phyloP scores from a whole-genome alignment of 352 stramenopile species.

The Pythium diclinum region DNA sequence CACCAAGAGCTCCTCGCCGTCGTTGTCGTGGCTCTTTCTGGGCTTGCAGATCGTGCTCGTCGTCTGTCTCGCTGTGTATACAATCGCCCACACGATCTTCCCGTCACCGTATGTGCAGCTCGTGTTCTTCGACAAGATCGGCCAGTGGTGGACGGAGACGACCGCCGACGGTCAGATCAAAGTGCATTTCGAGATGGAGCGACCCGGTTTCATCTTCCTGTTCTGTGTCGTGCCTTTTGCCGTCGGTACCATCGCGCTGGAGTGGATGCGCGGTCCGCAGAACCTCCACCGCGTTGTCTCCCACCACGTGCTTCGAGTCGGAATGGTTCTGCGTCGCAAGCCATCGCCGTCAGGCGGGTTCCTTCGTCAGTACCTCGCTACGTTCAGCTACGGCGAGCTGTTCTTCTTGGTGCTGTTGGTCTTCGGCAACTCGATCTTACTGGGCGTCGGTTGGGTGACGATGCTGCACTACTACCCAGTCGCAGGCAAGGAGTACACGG shows the following conservation, averaged over 20 bases:
- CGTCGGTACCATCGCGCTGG: slow-evolving; percentile 23
- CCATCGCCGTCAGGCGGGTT: slow-evolving; percentile 20
- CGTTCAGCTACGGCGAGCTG: slow-evolving; percentile 63
- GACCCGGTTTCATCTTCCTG: slow-evolving; percentile 51
- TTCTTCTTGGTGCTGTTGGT: slow-evolving; percentile 45
- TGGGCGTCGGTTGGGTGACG: slow-evolving; percentile 45
- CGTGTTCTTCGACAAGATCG: slow-evolving; percentile 16
- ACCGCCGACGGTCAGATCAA: slow-evolving; percentile 25
- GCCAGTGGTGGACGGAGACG: slow-evolving; percentile 14
- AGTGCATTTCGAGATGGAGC: slow-evolving; percentile 55
- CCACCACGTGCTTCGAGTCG: slow-evolving; percentile 32
- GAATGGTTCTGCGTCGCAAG: slow-evolving; percentile 46
- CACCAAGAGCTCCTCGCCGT: background rate
- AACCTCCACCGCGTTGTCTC: slow-evolving; percentile 38
- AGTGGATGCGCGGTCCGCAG: slow-evolving; percentile 27
- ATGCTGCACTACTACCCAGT: slow-evolving; percentile 16
- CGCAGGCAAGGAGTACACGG: slow-evolving; percentile 28
- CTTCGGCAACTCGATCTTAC: slow-evolving; percentile 51
- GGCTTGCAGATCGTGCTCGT: slow-evolving; percentile 36
- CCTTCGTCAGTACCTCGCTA: slow-evolving; percentile 13
- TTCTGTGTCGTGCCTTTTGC: slow-evolving; percentile 42
- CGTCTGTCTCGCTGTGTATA: slow-evolving; percentile 38
- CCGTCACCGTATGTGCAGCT: slow-evolving; percentile 19
- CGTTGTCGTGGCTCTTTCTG: background rate
- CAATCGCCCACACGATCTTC: slow-evolving; percentile 32